Evolutionary conservation across 2,329 filamentous ascomycete species (phyloP).

Genomic region (Sclerotinia minor): DNA sequence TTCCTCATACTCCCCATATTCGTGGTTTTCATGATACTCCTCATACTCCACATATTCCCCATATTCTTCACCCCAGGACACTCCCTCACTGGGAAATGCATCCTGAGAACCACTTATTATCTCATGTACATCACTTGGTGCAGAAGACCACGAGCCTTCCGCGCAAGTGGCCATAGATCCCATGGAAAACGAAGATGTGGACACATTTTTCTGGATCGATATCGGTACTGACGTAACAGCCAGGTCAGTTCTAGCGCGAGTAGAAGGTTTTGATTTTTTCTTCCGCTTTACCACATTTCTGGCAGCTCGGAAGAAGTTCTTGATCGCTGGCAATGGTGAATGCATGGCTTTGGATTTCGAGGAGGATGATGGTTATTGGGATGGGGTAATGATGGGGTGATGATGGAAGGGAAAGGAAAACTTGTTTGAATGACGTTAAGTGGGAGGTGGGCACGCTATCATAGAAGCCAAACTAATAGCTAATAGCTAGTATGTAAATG

Average conservation of each 20-base stretch:
- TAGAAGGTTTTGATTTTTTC: background rate
- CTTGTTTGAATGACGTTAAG: background rate
- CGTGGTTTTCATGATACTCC: no score
- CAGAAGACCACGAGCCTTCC: background rate
- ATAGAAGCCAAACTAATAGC: background rate
- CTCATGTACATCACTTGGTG: background rate
- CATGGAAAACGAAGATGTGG: background rate
- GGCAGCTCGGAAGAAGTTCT: background rate
- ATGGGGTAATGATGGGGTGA: background rate
- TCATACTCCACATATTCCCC: no score
- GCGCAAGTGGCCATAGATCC: background rate
- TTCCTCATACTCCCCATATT: no score
- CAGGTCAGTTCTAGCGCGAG: background rate
- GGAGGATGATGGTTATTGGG: background rate
- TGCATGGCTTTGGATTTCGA: background rate
- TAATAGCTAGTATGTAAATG: background rate
- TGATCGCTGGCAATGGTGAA: background rate
- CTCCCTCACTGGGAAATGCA: background rate
- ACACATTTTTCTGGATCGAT: background rate
- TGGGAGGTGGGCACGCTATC: background rate
- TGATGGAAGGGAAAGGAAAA: background rate
- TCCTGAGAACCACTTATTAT: no score
- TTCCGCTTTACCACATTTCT: background rate
- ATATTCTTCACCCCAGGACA: background rate
- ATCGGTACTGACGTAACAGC: background rate